Conservation (phyloP, 2,329 filamentous ascomycete species). For the Sordariomycetes sp. region DNA sequence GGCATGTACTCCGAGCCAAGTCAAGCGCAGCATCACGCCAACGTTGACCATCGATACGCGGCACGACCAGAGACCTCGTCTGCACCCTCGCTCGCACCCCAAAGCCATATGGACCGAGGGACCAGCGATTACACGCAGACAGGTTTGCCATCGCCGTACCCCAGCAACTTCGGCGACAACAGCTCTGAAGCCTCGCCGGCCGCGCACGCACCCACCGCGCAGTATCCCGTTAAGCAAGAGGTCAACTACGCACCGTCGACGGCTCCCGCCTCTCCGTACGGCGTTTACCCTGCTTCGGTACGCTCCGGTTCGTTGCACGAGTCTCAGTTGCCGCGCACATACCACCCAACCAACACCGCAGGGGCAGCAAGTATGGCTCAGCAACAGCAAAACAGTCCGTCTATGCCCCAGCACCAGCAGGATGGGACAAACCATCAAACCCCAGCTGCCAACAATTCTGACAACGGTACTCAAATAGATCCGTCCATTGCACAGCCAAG, state of each 20-base stretch:
- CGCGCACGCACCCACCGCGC: slow-evolving; percentile 91
- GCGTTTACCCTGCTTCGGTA: slow-evolving; percentile 63
- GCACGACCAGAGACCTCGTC: too few species aligned
- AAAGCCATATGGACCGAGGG: slow-evolving; percentile 47
- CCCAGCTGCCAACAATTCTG: slow-evolving; percentile 68
- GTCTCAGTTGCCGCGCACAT: slow-evolving; percentile 68
- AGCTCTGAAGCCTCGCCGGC: slow-evolving; percentile 78
- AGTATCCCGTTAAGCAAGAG: slow-evolving; percentile 79
- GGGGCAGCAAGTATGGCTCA: too few species aligned
- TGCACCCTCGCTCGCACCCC: slow-evolving; percentile 13
- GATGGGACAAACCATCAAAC: slow-evolving; percentile 70
- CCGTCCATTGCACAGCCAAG: slow-evolving; percentile 90
- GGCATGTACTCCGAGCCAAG: too few species aligned
- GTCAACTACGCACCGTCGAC: slow-evolving; percentile 68
- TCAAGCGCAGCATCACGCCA: slow-evolving; percentile 10
- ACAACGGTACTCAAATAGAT: slow-evolving; percentile 98
- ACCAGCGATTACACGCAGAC: slow-evolving; percentile 74
- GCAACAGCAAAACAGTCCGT: slow-evolving; percentile 77
- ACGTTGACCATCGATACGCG: slow-evolving; percentile 10
- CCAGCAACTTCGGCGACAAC: slow-evolving; percentile 55
- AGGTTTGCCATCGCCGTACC: slow-evolving; percentile 74
- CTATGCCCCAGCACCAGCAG: slow-evolving; percentile 74
- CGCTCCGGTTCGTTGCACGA: slow-evolving; percentile 81
- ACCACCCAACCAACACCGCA: slow-evolving; percentile 69
- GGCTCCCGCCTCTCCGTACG: slow-evolving; percentile 85